A percentile compares a stretch with the other conserved stretches of the same genome.
Evolutionary conservation across 345 rosid species (phyloP).

Genomic region (Murraya koenigii): DNA sequence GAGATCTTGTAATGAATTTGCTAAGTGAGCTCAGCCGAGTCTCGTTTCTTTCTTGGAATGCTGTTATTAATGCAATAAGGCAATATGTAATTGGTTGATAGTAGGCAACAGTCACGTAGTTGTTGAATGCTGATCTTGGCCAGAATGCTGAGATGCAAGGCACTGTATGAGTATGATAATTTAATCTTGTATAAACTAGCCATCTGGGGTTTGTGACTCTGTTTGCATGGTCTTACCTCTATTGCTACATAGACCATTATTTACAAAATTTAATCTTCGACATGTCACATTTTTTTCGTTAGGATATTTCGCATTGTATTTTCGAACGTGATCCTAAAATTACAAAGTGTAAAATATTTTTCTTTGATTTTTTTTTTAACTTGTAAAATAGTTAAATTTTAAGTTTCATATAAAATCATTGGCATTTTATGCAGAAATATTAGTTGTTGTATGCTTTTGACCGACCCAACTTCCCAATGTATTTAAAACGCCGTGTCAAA

Average conservation of each 20-base stretch:
- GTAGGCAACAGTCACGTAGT: not conserved
- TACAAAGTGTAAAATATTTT: not conserved
- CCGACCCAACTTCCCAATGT: not conserved
- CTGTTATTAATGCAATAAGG: not conserved
- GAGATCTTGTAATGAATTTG: slow-evolving; percentile 30
- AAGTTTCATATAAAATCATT: too few relatives aligned
- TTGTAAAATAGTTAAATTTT: too few relatives aligned
- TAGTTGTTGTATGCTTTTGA: too few relatives aligned
- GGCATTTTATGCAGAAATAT: too few relatives aligned
- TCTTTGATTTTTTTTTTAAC: too few relatives aligned
- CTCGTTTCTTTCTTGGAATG: not conserved
- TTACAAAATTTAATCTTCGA: too few relatives aligned
- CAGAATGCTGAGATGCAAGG: not conserved
- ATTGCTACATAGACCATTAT: not conserved
- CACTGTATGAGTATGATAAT: not conserved
- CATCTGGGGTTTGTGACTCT: not conserved
- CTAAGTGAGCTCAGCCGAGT: not conserved
- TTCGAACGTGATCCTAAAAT: not conserved
- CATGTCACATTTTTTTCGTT: not conserved
- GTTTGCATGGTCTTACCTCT: not conserved
- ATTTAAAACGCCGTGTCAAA: not conserved
- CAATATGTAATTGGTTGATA: slow-evolving; percentile 2
- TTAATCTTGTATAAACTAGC: not conserved
- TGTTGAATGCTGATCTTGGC: not conserved
- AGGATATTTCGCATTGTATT: not conserved